Evolutionary conservation across 1,284 basidiomycete genomes (phyloP).

Genomic region (Cystobasidiaceae sp.): DNA sequence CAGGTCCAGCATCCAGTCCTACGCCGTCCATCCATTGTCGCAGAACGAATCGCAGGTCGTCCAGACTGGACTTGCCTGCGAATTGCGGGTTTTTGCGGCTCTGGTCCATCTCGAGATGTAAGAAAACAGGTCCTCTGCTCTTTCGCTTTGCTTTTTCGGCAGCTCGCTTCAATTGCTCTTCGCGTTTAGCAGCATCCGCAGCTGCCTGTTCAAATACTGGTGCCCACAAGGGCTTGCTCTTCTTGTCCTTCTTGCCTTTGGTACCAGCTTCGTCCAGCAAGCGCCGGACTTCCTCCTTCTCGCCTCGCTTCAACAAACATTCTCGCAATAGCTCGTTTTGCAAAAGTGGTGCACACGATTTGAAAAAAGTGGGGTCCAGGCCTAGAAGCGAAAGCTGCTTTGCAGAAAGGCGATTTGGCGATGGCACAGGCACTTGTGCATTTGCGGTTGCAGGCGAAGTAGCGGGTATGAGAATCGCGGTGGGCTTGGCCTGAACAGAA

Average conservation of each 20-base stretch:
- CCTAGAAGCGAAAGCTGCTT: slow-evolving; percentile 28
- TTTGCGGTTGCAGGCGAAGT: background rate
- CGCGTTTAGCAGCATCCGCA: slow-evolving; percentile 17
- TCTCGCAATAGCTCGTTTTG: slow-evolving; percentile 24
- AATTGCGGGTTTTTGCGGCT: background rate
- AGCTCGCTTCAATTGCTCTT: background rate
- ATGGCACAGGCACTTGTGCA: background rate
- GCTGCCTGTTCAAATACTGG: slow-evolving; percentile 29
- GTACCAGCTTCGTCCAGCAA: slow-evolving; percentile 53
- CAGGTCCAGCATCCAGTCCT: slow-evolving; percentile 20
- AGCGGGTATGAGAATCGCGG: slow-evolving; percentile 19
- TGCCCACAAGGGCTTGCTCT: slow-evolving; percentile 33
- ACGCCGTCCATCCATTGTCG: slow-evolving; percentile 24
- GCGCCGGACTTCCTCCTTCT: slow-evolving; percentile 54
- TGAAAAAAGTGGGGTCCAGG: slow-evolving; percentile 15
- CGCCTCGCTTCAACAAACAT: slow-evolving; percentile 1
- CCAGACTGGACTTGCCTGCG: background rate
- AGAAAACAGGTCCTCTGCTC: background rate
- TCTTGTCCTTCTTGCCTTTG: slow-evolving; percentile 45
- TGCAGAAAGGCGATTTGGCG: slow-evolving; percentile 24
- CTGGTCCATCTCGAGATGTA: background rate
- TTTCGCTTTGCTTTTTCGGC: slow-evolving; percentile 7
- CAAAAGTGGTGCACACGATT: background rate
- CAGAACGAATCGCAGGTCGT: slow-evolving; percentile 6
- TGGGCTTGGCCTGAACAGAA: slow-evolving; percentile 10